Evolutionary conservation across 257 asterid species (phyloP), one percentile per base, ranked within the genome.

Genomic region (Penstemon newberryi): DNA sequence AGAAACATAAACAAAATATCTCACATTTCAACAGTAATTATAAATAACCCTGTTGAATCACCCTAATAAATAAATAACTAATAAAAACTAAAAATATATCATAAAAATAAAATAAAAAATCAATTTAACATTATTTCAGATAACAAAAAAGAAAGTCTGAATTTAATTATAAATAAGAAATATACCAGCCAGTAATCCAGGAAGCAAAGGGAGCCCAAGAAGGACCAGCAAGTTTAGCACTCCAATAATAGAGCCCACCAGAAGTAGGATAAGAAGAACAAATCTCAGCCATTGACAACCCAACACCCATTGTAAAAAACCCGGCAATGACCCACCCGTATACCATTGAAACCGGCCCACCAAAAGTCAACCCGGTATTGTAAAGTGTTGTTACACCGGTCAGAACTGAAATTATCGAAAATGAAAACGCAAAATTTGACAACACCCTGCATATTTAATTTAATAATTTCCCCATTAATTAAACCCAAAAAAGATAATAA

Each of bases 161-260:
- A 25, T 25, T 25, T 25, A 25, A 25, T 25, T 25, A 25, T 25
- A 25, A 36, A 38, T 40, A 57, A 8, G 8, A 3, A 25, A 25
- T 15, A 19, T 86, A 93, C 99, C 99, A 93, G 85, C 97, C 97
- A 71, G 99, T 93, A 66, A 89, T 78, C 99, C 99, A 93, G 3
- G 99, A 90, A 68, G 99, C 99, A 75, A 93, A 93, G 64, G 99
- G 97, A 3, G 98, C 98, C 98, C 98, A 93, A 25, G 19, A 60
- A 25, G 98, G 94, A 75, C 99, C 99, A 56, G 99, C 97, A 70
- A 93, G 99, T 80, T 65, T 93, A 2, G 99, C 99, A 57, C 99
- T 93, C 99, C 99, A 93, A 45, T 88, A 93, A 81, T 93, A 93
- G 62, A 93, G 97, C 4, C 99, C 97, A 25, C 99, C 99, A 67